A percentile compares a stretch with the other conserved stretches of the same genome.
Evolutionary conservation across 2,329 filamentous ascomycete genomes (phyloP).

Genomic region (Sclerotinia trifoliorum): DNA sequence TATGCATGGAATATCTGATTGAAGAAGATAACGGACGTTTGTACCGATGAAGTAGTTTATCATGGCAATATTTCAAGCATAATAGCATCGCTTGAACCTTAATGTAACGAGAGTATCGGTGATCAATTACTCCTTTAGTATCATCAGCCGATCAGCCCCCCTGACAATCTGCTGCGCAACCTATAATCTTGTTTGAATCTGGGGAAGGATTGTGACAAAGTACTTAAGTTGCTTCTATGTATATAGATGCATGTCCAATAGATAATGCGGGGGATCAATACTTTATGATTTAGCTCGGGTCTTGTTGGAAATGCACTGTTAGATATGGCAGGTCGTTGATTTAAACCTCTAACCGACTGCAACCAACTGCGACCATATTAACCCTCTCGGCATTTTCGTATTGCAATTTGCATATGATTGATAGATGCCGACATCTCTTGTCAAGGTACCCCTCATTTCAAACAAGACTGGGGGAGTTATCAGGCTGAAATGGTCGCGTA

Average conservation of each 20-base stretch:
- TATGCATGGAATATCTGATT: background rate
- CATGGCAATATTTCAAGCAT: background rate
- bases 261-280: slow-evolving; percentile 10
- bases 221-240: background rate
- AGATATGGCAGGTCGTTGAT: slow-evolving; percentile 14
- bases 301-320: background rate
- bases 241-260: background rate
- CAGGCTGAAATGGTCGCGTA: background rate
- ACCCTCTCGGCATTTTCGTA: background rate
- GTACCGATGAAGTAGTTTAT: background rate
- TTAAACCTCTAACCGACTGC: background rate
- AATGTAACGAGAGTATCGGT: slow-evolving; percentile 10
- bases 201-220: background rate
- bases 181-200: background rate
- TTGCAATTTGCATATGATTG: background rate
- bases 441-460: background rate
- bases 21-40: slow-evolving; percentile 8
- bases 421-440: background rate
- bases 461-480: background rate
- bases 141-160: slow-evolving; percentile 18
- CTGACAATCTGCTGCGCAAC: slow-evolving; percentile 14
- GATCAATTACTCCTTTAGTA: slow-evolving; percentile 14
- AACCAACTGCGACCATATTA: background rate
- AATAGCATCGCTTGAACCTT: background rate
- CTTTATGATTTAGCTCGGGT: background rate